These are phyloP conservation scores for Globisporangium polare DNA, from an alignment of 352 stramenopile genomes.

Conservation along the genomic window DNA sequence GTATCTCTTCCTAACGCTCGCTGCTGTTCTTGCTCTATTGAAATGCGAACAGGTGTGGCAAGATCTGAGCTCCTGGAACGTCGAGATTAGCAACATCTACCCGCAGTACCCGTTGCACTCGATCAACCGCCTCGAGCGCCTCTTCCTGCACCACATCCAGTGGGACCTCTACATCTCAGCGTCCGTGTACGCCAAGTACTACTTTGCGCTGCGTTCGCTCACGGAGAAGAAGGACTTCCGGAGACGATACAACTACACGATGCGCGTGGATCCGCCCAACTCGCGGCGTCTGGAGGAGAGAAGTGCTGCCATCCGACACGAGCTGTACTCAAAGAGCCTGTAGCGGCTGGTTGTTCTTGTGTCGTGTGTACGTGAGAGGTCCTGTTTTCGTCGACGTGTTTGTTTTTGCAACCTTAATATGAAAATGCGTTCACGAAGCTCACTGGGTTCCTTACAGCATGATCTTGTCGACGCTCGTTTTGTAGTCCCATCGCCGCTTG, in stretches of 20 bases:
- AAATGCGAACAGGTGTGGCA: conserved; percentile 88
- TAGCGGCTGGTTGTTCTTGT: conserved; percentile 17
- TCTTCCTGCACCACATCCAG: conserved; percentile 97
- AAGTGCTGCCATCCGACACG: conserved; percentile 72
- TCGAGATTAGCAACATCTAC: conserved; percentile 98
- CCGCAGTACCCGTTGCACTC: conserved; percentile 96
- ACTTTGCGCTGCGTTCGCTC: conserved; percentile 96
- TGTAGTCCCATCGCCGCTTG: conserved; percentile 83
- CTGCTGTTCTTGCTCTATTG: conserved; percentile 3
- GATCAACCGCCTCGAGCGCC: conserved; percentile 96
- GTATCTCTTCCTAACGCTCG: neutral
- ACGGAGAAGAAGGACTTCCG: conserved; percentile 91
- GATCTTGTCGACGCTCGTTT: conserved; percentile 73
- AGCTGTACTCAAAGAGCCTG: conserved; percentile 85
- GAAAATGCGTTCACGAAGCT: neutral
- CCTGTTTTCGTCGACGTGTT: neutral
- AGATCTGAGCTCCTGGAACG: conserved; percentile 98
- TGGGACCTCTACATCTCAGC: conserved; percentile 98
- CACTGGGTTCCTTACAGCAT: conserved; percentile 24
- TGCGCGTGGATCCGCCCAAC: conserved; percentile 83
- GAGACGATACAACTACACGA: conserved; percentile 87
- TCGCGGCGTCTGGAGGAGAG: conserved; percentile 84
- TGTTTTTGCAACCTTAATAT: neutral
- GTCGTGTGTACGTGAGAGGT: neutral
- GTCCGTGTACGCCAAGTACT: conserved; percentile 97